Evolutionary conservation across 139 green algal genomes (phyloP), one percentile per base, ranked within the genome.

Genomic region (Coccomyxa sp.): DNA sequence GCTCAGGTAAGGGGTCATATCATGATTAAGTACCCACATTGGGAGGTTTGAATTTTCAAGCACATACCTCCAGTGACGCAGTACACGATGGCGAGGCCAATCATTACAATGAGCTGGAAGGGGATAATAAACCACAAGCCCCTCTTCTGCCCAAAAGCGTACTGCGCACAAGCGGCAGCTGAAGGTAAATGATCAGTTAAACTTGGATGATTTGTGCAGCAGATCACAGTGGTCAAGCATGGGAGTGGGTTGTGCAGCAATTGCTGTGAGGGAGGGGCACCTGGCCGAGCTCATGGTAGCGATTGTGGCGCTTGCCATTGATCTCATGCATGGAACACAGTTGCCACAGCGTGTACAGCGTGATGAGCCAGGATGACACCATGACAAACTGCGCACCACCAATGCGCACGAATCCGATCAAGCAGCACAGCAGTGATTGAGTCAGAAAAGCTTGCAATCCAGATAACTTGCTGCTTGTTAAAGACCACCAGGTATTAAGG

Each of bases 51-150:
- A n/a, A 51, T 51, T 51, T 51, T 7, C 38, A 7, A 51, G 7
- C 38, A 51, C 38, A 51, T 51, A 51, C 38, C 38, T 25, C 18
- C 63, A 25, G 63, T 71, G 21, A 71, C 21, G 63, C 63, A 71
- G 63, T 71, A 71, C 63, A 71, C 63, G 9, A 21, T 28, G 63
- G 63, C 63, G 18, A 71, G 63, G 18, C 63, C 63, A 9, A 71
- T 67, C 80, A 85, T 82, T 28, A 87, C 80, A 77, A 85, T 81
- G 18, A 87, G 63, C 76, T 87, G 84, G 21, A 67, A 76, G 16
- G 81, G 74, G 21, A 83, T 76, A 1, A 87, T 76, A 28, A 83
- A 51, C 83, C 83, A 87, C 66, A 77, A 32, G 23, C 83, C 83
- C 17, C 60, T 31, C 38, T 71, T 82, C 23, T 25, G 77, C 38